phyloP scores from a whole-genome alignment of 176 grass and related monocot species.

The Chloris gayana region DNA sequence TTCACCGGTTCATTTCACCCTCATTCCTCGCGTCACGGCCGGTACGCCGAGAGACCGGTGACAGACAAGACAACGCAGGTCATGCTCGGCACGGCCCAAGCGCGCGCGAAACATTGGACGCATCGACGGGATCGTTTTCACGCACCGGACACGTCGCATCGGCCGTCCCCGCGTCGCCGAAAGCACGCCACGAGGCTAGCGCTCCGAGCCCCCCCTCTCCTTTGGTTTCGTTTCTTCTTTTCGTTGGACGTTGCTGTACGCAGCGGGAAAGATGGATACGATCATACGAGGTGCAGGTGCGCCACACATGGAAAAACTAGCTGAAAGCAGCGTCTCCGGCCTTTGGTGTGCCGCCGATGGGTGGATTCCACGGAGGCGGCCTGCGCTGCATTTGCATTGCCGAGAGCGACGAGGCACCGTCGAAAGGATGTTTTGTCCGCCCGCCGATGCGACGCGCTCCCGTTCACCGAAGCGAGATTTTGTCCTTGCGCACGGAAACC shows the following conservation, averaged over 20 bases:
- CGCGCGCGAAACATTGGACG: neutral
- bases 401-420: neutral
- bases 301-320: too few relatives aligned
- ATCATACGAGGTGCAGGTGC: neutral
- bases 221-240: neutral
- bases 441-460: neutral
- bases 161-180: neutral
- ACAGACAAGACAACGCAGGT: neutral
- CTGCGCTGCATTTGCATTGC: too few relatives aligned
- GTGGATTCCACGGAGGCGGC: conserved; percentile 17
- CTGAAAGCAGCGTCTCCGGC: neutral
- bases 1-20: neutral
- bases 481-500: neutral
- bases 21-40: neutral
- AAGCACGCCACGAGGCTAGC: neutral
- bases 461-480: neutral
- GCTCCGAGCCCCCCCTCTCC: neutral
- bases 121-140: neutral
- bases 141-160: neutral
- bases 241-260: neutral
- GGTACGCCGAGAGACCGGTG: neutral
- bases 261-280: neutral
- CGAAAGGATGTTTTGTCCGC: neutral
- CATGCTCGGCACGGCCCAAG: neutral
- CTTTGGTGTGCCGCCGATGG: neutral